Evolutionary conservation across 208 protist species (phyloP).

Genomic region (Leishmania arabica): DNA sequence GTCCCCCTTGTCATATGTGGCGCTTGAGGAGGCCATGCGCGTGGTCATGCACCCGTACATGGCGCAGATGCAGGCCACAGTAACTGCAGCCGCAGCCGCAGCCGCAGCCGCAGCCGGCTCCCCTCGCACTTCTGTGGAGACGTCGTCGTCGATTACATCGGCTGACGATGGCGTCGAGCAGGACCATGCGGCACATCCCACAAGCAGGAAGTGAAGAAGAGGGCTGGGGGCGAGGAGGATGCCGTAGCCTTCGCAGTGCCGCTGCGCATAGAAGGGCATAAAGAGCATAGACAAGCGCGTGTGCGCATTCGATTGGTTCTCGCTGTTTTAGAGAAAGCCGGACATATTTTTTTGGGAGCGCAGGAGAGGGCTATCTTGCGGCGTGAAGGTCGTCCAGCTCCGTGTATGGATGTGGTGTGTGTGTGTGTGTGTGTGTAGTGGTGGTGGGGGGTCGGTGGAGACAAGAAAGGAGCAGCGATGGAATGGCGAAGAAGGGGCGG

Average conservation of each 20-base stretch:
- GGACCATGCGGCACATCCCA: neutral
- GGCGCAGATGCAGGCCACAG: constrained; percentile 19
- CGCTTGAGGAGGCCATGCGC: constrained; percentile 29
- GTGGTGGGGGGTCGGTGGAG: neutral
- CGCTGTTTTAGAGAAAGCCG: neutral
- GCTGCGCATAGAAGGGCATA: neutral
- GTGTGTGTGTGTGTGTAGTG: neutral
- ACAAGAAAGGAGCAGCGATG: neutral
- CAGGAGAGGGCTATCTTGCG: neutral
- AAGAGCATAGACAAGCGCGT: neutral
- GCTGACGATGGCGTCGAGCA: neutral
- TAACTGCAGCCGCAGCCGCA: neutral
- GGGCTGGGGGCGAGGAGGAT: neutral
- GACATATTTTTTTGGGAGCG: neutral
- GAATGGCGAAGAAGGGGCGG: constrained; percentile 4
- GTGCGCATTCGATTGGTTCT: neutral
- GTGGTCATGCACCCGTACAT: constrained; percentile 29
- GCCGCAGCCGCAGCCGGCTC: neutral
- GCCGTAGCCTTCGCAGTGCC: neutral
- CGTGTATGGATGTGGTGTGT: neutral
- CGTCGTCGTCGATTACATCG: neutral
- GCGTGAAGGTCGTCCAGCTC: neutral
- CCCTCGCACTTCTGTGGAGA: neutral
- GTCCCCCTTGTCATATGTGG: constrained; percentile 10
- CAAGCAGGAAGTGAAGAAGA: neutral